Evolutionary conservation across 2,329 filamentous ascomycete species (phyloP).

Genomic region (Fusarium solani-melongenae): DNA sequence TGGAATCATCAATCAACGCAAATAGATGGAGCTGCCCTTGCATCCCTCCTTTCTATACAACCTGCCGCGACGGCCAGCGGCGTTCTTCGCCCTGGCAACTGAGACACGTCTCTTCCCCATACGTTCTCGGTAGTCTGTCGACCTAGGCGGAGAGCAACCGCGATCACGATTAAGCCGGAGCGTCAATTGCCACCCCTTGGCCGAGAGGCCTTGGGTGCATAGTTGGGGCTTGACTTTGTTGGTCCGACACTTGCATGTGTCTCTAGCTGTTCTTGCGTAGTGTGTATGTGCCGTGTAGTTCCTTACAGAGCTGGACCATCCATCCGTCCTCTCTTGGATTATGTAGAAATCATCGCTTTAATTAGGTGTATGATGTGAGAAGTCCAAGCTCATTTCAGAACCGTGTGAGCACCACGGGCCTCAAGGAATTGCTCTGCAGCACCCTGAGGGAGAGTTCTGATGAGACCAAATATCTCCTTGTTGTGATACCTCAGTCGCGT

Average conservation of each 20-base stretch:
- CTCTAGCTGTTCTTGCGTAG: conserved; percentile 11
- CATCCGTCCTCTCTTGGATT: background rate
- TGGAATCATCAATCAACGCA: background rate
- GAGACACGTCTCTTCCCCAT: conserved; percentile 67
- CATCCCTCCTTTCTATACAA: conserved; percentile 20
- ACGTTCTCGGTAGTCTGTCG: conserved; percentile 86
- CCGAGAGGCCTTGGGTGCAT: conserved; percentile 86
- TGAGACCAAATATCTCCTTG: conserved; percentile 87
- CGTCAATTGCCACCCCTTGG: conserved; percentile 83
- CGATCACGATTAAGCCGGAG: conserved; percentile 99
- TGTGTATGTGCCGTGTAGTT: conserved; percentile 12
- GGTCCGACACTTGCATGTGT: conserved; percentile 71
- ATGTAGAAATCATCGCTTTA: conserved; percentile 6
- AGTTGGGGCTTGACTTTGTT: conserved; percentile 96
- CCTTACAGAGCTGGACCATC: background rate
- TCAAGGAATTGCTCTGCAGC: conserved; percentile 90
- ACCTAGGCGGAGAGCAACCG: conserved; percentile 78
- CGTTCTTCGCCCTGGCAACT: conserved; percentile 66
- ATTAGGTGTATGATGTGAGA: background rate
- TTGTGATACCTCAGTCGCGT: conserved; percentile 93
- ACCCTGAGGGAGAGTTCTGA: conserved; percentile 83
- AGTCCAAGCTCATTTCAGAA: conserved; percentile 76
- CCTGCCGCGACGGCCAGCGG: conserved; percentile 66
- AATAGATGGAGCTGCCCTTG: conserved; percentile 9
- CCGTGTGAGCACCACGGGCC: conserved; percentile 89